A percentile compares a stretch with the other conserved stretches of the same genome.
These are phyloP conservation scores for Suillus sp. DNA, from an alignment of 768 basidiomycete genomes.

Conservation along the genomic window DNA sequence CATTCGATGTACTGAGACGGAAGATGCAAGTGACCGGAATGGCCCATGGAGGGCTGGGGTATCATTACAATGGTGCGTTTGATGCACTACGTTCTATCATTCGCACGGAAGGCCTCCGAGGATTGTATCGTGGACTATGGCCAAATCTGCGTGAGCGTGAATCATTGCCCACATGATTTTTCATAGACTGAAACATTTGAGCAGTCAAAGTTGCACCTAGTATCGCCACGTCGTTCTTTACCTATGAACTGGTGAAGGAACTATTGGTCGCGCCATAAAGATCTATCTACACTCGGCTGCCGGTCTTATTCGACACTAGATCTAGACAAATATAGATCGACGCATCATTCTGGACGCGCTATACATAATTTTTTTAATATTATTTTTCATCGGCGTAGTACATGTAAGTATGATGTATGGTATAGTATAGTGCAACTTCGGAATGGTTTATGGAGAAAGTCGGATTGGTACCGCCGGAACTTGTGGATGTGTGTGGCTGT, in stretches of 20 bases:
- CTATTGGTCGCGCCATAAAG: conserved; percentile 42
- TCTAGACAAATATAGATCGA: conserved; percentile 1
- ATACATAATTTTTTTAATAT: neutral
- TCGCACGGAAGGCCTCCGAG: conserved; percentile 70
- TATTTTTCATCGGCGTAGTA: neutral
- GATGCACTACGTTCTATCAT: conserved; percentile 75
- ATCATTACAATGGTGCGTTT: conserved; percentile 78
- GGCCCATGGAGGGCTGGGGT: conserved; percentile 54
- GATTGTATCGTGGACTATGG: conserved; percentile 87
- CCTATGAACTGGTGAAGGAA: conserved; percentile 70
- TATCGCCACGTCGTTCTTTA: conserved; percentile 86
- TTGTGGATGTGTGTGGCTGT: conserved; percentile 4
- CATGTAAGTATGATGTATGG: neutral
- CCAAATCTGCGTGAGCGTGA: conserved; percentile 75
- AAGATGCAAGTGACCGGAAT: conserved; percentile 96
- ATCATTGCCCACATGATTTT: conserved; percentile 14
- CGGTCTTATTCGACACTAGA: conserved; percentile 7
- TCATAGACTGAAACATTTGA: conserved; percentile 15
- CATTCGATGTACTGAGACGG: conserved; percentile 90
- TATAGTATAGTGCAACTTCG: neutral
- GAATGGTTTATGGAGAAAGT: neutral
- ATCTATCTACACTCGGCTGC: conserved; percentile 4
- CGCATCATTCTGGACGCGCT: neutral
- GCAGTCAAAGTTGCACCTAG: conserved; percentile 90
- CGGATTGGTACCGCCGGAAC: neutral